Base-by-base conservation (phyloP, 2,329 filamentous ascomycete genomes). In the Exophiala xenobiotica region DNA sequence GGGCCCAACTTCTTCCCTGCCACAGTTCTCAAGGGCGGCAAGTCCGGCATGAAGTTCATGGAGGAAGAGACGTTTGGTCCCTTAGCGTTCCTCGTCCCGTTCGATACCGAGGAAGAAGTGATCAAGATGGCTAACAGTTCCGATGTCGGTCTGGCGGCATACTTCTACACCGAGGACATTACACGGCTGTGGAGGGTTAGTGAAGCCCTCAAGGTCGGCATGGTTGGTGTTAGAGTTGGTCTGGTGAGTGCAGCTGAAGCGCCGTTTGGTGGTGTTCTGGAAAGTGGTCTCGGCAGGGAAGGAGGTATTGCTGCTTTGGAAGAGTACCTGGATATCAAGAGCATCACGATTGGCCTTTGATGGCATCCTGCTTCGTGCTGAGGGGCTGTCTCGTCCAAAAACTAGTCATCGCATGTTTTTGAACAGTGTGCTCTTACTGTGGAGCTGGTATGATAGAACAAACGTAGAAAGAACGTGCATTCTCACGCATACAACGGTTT, bases 11-110 rank as follows among this genome's bases (percentile, higher is more conserved):
- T 87, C 66, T 83, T 95, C 58, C 82, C 83, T 64, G 91, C 91
- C 11, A 90, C 87, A 4, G 79, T 96, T 19, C 76, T 96, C 51
- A 86, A 81, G 7, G 79, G 83, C 60, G 88, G 92, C 55, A 82
- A 90, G 8, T 14, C 95, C 71, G 77, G 76, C 54, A 95, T 95
- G 90, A 73, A 74, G 4, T 85, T 95, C 56, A 95, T 96, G 88
- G 88, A 77, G 14, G 89, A 95, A 60, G 91, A 96, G 75, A 96
- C 90, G 0, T 96, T 96, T 65, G 91, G 91, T 0, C 91, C 91
- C 0, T 82, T 96, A 11, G 62, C 60, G 12, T 51, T 39, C 37
- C 59, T 97, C 74, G 96, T 89, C 76, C 90, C 76, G 56, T 75
- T 69, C 33, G 44, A 64, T 5, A 60, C 54, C 2, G 66, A 69